Evolutionary conservation across 345 rosid species (phyloP).

Genomic region (Streptanthus diversifolius): DNA sequence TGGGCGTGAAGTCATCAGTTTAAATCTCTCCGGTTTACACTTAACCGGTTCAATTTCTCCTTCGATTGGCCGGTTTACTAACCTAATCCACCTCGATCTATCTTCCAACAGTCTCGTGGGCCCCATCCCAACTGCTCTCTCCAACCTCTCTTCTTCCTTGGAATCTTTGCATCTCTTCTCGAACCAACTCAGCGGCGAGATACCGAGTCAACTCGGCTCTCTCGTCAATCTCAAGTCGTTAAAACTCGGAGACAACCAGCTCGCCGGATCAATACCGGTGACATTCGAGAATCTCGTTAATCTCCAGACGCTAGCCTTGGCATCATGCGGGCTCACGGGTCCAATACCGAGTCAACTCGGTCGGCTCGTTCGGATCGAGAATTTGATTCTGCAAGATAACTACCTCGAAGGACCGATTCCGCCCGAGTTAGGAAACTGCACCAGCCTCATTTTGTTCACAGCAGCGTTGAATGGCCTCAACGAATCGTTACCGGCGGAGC

Average conservation of each 20-base stretch:
- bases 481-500: conserved; percentile 55
- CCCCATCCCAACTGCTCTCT: conserved; percentile 55
- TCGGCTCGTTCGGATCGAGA: conserved; percentile 45
- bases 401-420: conserved; percentile 62
- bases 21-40: conserved; percentile 61
- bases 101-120: conserved; percentile 59
- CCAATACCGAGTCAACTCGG: conserved; percentile 73
- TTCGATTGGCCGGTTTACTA: conserved; percentile 44
- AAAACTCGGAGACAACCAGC: conserved; percentile 60
- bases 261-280: conserved; percentile 53
- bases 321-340: conserved; percentile 65
- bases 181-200: conserved; percentile 61
- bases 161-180: conserved; percentile 55
- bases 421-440: conserved; percentile 44
- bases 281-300: conserved; percentile 56
- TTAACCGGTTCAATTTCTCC: conserved; percentile 60
- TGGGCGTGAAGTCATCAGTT: conserved; percentile 37
- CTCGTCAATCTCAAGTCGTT: conserved; percentile 59
- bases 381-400: conserved; percentile 59
- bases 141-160: conserved; percentile 62
- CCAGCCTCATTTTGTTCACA: conserved; percentile 45
- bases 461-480: conserved; percentile 64
- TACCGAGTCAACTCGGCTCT: conserved; percentile 58
- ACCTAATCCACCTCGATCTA: conserved; percentile 63
- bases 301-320: conserved; percentile 55